Evolutionary conservation across 495 filamentous ascomycete species (phyloP), one percentile per base, ranked within the genome.

Genomic region (Talaromyces liani): DNA sequence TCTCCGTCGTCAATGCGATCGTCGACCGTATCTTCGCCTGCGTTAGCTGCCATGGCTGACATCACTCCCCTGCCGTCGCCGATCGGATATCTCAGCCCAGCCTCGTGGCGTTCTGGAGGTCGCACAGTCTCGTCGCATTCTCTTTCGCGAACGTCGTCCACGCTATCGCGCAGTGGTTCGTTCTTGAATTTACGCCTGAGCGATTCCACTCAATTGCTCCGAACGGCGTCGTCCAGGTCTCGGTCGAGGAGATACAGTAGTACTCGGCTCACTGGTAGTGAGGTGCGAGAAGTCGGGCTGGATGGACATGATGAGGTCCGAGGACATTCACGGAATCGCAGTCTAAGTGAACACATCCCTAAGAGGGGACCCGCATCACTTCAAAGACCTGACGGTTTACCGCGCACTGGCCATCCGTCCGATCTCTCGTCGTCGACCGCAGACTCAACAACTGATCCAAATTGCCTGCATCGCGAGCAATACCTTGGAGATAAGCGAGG

Each of bases 51-150:
- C 20, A 87, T 97, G 85, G 84, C 85, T 45, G 91, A 97, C 69
- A 87, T 98, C 63, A 98, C 94, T 4, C 94, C 94, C 59, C 75
- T 98, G 24, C 94, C 94, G 10, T 97, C 94, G 5, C 94, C 94
- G 7, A 82, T 97, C 45, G 78, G 90, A 63, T 63, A 63, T 25
- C 82, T 82, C 7, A 77, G 77, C 64, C 87, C 88, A 53, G 91
- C 89, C 7, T 89, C 93, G n/a, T 72, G 86, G 86, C 63, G 84
- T 78, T 68, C 78, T 79, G 69, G 77, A 78, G 41, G 65, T 41
- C 57, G 49, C 25, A 58, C 65, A 25, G 47, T 60, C 29, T 67
- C 65, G 53, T 74, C 64, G 70, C 77, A 68, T 70, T 84, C 65
- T 54, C 65, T 68, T 58, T 82, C 70, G 27, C 75, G 78, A n/a